Evolutionary conservation across 108 stramenopile genomes (phyloP), one percentile per base, ranked within the genome.

Genomic region (Chaetoceros tenuissimus): DNA sequence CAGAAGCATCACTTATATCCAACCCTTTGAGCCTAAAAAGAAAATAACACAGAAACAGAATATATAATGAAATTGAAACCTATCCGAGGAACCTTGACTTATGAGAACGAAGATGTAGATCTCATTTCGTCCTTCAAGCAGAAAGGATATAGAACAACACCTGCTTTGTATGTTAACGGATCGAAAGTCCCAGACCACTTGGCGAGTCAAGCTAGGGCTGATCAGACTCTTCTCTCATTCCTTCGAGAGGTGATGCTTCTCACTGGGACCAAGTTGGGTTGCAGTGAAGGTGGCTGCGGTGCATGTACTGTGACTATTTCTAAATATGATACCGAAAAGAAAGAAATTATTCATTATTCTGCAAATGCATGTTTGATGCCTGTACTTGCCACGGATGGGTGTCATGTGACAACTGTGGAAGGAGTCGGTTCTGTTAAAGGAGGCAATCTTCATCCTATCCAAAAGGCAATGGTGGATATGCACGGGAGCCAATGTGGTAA

Each of bases 301-400:
- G 96, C 96, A 13, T 96, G 95, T 55, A 96, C 89, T 1, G 95
- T 96, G 8, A 75, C 91, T 69, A 62, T 73, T 28, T 80, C 79
- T 3, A 75, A 74, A 50, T 25, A 31, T 20, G 73, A 72, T 58
- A 50, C 34, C 13, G 8, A 19, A 24, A 7, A 3, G 20, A 51
- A 51, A 24, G 18, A 51, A 51, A 24, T 51, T 21, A 17, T 51
- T 51, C 92, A 92, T 59, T 48, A 53, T 40, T 48, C 86, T 5
- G 93, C 87, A 31, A 97, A 97, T 55, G 96, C 94, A 1, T 97
- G 96, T 70, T 72, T 97, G 7, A 87, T 89, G 60, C 96, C 96
- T 2, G 77, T 85, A n/a, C 55, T 91, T 30, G 84, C 85, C 0
- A 85, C 87, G 16, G 92, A 95, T 67, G 80, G 88, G 17, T 78